Evolutionary conservation across 2,329 filamentous ascomycete species (phyloP).

Genomic region (Epichloe festucae): DNA sequence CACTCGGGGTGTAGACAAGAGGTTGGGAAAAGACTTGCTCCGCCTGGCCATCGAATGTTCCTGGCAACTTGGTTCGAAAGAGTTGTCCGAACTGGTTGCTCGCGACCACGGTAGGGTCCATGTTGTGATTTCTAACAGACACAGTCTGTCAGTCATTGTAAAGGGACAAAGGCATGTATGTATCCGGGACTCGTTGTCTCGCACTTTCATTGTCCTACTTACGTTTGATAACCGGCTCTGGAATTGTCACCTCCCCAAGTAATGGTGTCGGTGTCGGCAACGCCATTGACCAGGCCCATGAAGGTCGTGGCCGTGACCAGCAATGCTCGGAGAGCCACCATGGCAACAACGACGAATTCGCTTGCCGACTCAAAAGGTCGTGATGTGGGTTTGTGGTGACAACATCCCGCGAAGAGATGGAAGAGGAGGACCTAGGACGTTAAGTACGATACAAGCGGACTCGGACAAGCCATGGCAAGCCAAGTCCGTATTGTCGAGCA

Average conservation of each 20-base stretch:
- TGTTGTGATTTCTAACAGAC: slow-evolving; percentile 39
- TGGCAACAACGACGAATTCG: slow-evolving; percentile 3
- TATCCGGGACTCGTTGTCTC: too few species aligned
- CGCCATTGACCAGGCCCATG: slow-evolving; percentile 19
- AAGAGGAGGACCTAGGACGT: background rate
- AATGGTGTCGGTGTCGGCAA: slow-evolving; percentile 39
- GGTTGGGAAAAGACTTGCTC: slow-evolving; percentile 43
- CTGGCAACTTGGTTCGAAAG: slow-evolving; percentile 38
- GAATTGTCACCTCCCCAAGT: slow-evolving; percentile 47
- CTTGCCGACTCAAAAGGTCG: background rate
- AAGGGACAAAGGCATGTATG: too few species aligned
- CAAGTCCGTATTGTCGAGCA: background rate
- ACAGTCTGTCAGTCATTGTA: background rate
- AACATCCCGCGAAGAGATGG: background rate
- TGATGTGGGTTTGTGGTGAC: background rate
- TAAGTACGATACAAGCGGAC: background rate
- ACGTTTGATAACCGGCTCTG: slow-evolving; percentile 40
- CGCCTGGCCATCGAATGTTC: slow-evolving; percentile 32
- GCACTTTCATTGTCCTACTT: slow-evolving; percentile 9
- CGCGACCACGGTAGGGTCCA: slow-evolving; percentile 45
- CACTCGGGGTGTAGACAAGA: slow-evolving; percentile 33
- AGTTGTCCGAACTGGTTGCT: slow-evolving; percentile 42
- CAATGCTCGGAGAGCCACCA: slow-evolving; percentile 15
- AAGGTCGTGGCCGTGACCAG: slow-evolving; percentile 22
- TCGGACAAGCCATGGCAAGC: background rate